Base-by-base conservation (phyloP, 805 yeast genomes). In the Metschnikowia lunata region DNA sequence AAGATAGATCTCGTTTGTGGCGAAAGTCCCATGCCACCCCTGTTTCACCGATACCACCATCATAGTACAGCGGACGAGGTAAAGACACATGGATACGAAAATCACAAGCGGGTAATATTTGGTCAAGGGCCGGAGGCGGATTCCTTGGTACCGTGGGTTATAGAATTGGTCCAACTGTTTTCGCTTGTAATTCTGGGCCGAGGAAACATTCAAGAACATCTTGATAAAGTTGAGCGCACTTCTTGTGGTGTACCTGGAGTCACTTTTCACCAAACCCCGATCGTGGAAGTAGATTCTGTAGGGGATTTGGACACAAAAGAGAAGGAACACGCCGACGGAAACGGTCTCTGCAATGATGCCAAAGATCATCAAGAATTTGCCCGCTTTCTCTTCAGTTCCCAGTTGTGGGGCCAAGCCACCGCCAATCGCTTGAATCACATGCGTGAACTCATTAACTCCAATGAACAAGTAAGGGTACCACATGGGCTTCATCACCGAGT, bases 401-500 rank as follows among this genome's bases (percentile, higher is more conserved):
- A 70, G 67, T 10, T 52, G 42, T 11, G 69, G 58, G 14, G 64
- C 55, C 42, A 59, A 59, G 26, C 70, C 74, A 12, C 72, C 72
- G 7, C 71, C 74, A 14, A 58, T 61, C 8, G 69, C 72, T 51
- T 68, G 74, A 23, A 69, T 50, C 18, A 68, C 29, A 18, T 68
- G 56, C 1, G 72, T 63, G 6, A 68, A 29, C 10, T 66, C 63
- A 43, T 68, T 73, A 18, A 57, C 43, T 4, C 66, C 58, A 38
- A 70, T 62, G 45, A 70, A 70, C 26, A 69, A 57, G 52, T 69
- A 70, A 1, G 74, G 64, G 46, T 70, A 69, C 72, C 72, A 68
- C 62, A 69, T 58, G 4, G 75, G 75, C 44, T 62, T 64, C 46
- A 70, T 55, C 4, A 64, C 50, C 15, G 72, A 64, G 48, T 60